phyloP scores from a whole-genome alignment of 345 rosid species.

The Eucalyptus albens region DNA sequence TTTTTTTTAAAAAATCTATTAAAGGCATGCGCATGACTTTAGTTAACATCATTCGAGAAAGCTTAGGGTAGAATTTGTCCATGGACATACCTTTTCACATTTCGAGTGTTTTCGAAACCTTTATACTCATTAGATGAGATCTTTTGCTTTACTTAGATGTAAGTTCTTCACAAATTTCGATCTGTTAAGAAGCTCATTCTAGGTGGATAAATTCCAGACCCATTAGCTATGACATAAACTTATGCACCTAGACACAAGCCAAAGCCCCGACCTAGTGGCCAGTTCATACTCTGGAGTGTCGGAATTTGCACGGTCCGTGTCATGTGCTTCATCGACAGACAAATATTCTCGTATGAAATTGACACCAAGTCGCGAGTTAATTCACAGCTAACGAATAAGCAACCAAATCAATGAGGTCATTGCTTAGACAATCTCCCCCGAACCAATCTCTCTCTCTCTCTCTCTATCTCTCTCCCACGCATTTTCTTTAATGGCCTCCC shows the following conservation, averaged over 20 bases:
- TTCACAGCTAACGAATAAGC: neutral
- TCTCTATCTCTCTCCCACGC: neutral
- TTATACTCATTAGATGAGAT: neutral
- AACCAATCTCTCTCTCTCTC: neutral
- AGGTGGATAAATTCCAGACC: neutral
- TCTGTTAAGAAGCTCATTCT: neutral
- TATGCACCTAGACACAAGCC: neutral
- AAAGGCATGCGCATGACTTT: neutral
- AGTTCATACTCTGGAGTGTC: neutral
- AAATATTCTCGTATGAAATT: neutral
- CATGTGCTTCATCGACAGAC: neutral
- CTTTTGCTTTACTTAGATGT: neutral
- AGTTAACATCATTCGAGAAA: neutral
- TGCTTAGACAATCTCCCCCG: neutral
- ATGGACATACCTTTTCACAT: neutral
- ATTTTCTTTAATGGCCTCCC: neutral
- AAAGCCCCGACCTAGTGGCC: too few relatives aligned
- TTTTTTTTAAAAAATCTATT: too few relatives aligned
- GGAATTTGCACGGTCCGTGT: neutral
- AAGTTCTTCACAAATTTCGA: neutral
- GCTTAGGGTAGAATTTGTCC: neutral
- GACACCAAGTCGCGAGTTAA: neutral
- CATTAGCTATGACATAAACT: neutral
- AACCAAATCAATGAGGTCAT: neutral
- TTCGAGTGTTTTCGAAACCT: neutral